phyloP scores from a whole-genome alignment of 2,329 filamentous ascomycete genomes.

The Ilyonectria mors-panacis region DNA sequence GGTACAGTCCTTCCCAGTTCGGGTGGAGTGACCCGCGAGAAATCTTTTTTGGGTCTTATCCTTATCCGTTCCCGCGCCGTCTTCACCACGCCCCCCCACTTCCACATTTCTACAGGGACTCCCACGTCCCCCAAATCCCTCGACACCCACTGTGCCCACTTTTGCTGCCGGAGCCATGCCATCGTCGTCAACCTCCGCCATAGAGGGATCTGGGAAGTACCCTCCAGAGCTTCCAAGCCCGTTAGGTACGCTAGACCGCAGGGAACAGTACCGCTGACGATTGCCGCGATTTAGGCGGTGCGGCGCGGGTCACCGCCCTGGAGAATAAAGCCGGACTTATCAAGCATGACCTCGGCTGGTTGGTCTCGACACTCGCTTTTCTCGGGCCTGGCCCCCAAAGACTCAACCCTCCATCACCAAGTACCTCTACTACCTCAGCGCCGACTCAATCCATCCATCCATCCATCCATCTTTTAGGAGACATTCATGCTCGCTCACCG shows the following conservation, averaged over 20 bases:
- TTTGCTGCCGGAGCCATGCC: constrained; percentile 21
- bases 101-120: background rate
- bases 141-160: constrained; percentile 12
- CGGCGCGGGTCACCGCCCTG: constrained; percentile 52
- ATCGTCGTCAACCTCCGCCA: constrained; percentile 4
- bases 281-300: constrained; percentile 37
- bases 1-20: constrained; percentile 16
- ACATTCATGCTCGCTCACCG: constrained; percentile 20
- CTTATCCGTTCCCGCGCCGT: constrained; percentile 29
- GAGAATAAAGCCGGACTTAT: constrained; percentile 51
- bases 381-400: constrained; percentile 10
- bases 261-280: constrained; percentile 24
- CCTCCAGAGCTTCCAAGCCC: constrained; percentile 17
- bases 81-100: constrained; percentile 18
- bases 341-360: constrained; percentile 37
- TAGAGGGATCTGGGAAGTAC: constrained; percentile 10
- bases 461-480: constrained; percentile 22
- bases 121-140: constrained; percentile 19
- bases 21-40: constrained; percentile 23
- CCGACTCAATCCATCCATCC: constrained; percentile 16
- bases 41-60: constrained; percentile 32
- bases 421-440: background rate
- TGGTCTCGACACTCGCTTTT: constrained; percentile 21
- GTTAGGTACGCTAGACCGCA: constrained; percentile 16
- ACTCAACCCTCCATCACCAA: constrained; percentile 20